Percentiles rank a stretch among this genome's conserved stretches.
Evolutionary conservation across 2,329 filamentous ascomycete species (phyloP).

Genomic region (Fusarium nurragi): DNA sequence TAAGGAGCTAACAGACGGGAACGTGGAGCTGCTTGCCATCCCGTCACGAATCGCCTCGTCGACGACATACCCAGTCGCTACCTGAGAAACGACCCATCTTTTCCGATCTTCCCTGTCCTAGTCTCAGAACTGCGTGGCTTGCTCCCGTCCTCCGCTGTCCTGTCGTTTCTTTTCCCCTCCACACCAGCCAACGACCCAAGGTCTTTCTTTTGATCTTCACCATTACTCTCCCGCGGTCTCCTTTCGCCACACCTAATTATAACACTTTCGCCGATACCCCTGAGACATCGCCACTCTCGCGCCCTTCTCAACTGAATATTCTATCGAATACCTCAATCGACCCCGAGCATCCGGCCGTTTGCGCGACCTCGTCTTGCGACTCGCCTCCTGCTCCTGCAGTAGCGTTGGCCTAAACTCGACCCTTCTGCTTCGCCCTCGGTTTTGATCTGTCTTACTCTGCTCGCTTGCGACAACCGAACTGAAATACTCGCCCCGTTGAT

Average conservation of each 20-base stretch:
- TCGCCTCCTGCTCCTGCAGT: background rate
- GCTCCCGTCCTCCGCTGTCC: slow-evolving; percentile 2
- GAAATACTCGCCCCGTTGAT: background rate
- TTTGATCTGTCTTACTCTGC: slow-evolving; percentile 3
- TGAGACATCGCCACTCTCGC: slow-evolving; percentile 1
- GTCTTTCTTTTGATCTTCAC: slow-evolving; percentile 1
- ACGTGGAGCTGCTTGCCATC: slow-evolving; percentile 1
- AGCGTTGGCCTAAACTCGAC: background rate
- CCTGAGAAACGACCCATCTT: slow-evolving; percentile 30
- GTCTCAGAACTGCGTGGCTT: slow-evolving; percentile 13
- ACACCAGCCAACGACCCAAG: background rate
- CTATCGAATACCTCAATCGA: slow-evolving; percentile 4
- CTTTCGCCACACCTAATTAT: slow-evolving; percentile 7
- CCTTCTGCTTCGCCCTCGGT: background rate
- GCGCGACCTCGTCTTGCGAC: slow-evolving; percentile 13
- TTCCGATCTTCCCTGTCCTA: slow-evolving; percentile 13
- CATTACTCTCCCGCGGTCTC: slow-evolving; percentile 1
- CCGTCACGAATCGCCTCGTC: slow-evolving; percentile 28
- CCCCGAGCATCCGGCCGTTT: slow-evolving; percentile 1
- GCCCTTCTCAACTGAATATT: background rate
- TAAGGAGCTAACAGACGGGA: slow-evolving; percentile 6
- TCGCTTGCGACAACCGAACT: slow-evolving; percentile 4
- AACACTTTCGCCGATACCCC: slow-evolving; percentile 1
- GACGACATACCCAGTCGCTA: background rate
- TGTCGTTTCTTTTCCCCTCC: slow-evolving; percentile 13